phyloP scores from a whole-genome alignment of 345 rosid genomes.

The Gossypium rotundifolium region DNA sequence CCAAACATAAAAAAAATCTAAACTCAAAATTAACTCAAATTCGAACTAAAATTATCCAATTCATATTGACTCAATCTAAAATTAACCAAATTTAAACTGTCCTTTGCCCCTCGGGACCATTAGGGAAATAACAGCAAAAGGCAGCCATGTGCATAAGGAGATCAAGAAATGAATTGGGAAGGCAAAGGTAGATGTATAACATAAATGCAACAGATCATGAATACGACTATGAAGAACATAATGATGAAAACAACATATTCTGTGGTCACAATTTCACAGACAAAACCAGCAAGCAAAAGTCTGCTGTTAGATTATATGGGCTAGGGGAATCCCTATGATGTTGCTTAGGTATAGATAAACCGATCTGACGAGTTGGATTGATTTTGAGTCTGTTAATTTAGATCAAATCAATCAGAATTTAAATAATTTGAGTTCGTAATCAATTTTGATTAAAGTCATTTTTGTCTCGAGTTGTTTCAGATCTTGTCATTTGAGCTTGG shows the following conservation, averaged over 20 bases:
- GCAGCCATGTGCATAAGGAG: constrained; percentile 20
- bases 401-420: no score
- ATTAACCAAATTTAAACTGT: neutral
- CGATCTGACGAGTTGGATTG: no score
- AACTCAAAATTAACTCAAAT: no score
- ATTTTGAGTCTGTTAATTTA: no score
- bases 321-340: constrained; percentile 4
- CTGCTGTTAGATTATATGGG: neutral
- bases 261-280: neutral
- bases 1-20: no score
- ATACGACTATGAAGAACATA: neutral
- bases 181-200: constrained; percentile 15
- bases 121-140: neutral
- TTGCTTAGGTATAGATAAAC: constrained; percentile 1
- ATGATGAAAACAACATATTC: neutral
- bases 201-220: constrained; percentile 22
- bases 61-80: no score
- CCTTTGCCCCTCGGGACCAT: neutral
- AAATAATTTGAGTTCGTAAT: no score
- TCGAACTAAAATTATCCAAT: no score
- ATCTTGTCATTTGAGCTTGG: no score
- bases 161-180: neutral
- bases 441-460: no score
- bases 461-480: no score
- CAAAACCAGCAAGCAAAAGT: neutral